A percentile compares a stretch with the other conserved stretches of the same genome.
These are phyloP conservation scores for Diddensiella transvaalensis DNA, from an alignment of 805 yeast genomes.

Conservation along the genomic window DNA sequence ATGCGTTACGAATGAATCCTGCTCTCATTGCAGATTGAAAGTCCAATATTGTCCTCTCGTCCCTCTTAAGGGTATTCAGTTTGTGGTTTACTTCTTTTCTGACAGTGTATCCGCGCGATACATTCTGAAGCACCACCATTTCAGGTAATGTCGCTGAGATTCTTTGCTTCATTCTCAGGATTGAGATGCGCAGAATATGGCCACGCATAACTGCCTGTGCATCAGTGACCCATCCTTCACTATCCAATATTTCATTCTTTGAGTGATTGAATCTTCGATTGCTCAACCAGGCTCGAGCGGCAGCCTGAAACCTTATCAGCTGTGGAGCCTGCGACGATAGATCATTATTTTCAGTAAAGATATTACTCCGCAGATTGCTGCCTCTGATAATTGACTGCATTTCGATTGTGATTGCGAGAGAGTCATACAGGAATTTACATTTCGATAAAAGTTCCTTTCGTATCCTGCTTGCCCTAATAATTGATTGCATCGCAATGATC, in stretches of 20 bases:
- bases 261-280: conserved; percentile 40
- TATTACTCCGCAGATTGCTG: conserved; percentile 3
- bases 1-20: conserved; percentile 22
- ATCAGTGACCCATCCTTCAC: conserved; percentile 18
- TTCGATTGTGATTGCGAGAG: not conserved
- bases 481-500: conserved; percentile 27
- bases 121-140: conserved; percentile 51
- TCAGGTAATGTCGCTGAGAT: conserved; percentile 42
- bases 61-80: conserved; percentile 4
- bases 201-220: conserved; percentile 40
- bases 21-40: conserved; percentile 62
- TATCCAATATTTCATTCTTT: conserved; percentile 16
- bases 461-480: conserved; percentile 13
- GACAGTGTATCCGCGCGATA: conserved; percentile 45
- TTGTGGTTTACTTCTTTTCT: conserved; percentile 38
- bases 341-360: not conserved
- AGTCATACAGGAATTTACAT: not conserved
- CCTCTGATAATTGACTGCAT: conserved; percentile 26
- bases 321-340: conserved; percentile 27
- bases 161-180: conserved; percentile 40
- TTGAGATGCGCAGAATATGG: conserved; percentile 23
- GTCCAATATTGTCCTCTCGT: conserved; percentile 29
- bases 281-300: conserved; percentile 58
- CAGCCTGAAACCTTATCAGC: conserved; percentile 50
- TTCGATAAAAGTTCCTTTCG: not conserved